These are phyloP conservation scores for Ceraceosorus bombacis DNA, from an alignment of 1,284 basidiomycete genomes.

Conservation along the genomic window DNA sequence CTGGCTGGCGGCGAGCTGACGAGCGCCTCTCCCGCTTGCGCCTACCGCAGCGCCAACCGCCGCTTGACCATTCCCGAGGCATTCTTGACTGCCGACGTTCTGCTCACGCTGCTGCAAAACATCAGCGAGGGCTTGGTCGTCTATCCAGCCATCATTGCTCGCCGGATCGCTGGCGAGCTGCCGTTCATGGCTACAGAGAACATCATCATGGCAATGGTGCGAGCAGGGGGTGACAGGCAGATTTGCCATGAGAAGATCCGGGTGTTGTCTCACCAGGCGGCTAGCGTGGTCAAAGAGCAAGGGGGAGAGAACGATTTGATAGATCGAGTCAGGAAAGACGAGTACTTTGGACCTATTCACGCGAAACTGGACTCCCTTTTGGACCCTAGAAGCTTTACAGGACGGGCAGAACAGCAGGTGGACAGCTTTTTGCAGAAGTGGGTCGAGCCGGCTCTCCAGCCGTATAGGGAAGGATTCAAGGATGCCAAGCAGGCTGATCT, in stretches of 20 bases:
- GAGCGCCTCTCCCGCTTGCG: slow-evolving; percentile 1
- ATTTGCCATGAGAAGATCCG: slow-evolving; percentile 92
- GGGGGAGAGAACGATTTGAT: slow-evolving; percentile 96
- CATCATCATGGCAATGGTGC: slow-evolving; percentile 98
- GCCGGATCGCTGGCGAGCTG: slow-evolving; percentile 85
- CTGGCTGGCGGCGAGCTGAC: no score
- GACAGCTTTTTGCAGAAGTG: slow-evolving; percentile 69
- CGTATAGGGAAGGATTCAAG: slow-evolving; percentile 59
- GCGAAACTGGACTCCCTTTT: slow-evolving; percentile 50
- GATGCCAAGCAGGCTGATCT: slow-evolving; percentile 58
- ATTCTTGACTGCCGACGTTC: slow-evolving; percentile 93
- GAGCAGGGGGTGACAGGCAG: slow-evolving; percentile 85
- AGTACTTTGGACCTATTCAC: slow-evolving; percentile 59
- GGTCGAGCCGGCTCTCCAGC: slow-evolving; percentile 75
- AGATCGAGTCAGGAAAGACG: slow-evolving; percentile 65
- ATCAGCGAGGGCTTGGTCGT: slow-evolving; percentile 95
- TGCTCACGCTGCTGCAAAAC: slow-evolving; percentile 90
- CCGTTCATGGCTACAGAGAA: slow-evolving; percentile 96
- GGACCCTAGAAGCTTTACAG: slow-evolving; percentile 34
- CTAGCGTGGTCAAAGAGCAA: slow-evolving; percentile 85
- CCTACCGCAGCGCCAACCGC: slow-evolving; percentile 69
- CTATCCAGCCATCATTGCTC: slow-evolving; percentile 88
- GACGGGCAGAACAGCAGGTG: slow-evolving; percentile 43
- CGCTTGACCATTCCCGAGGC: slow-evolving; percentile 92
- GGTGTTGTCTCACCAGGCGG: slow-evolving; percentile 93